Base-by-base conservation (phyloP, 169 alveolate genomes). In the Cryptosporidium ubiquitum region DNA sequence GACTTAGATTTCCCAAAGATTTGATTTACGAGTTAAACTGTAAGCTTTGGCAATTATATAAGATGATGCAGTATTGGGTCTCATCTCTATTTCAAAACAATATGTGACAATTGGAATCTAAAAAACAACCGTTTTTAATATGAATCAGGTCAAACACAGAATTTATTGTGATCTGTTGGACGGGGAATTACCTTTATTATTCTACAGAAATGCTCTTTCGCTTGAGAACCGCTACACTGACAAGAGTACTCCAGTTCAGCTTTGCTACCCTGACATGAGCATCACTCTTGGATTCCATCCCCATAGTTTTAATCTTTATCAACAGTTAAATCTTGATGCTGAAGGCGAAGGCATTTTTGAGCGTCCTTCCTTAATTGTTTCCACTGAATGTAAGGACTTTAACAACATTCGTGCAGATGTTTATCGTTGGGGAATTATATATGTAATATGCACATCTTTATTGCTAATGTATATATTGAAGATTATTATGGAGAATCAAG, bases 281-380 rank as follows among this genome's bases (percentile, higher is more conserved):
- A 57, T 49, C 7, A 52, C 89, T 26, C 40, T 79, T 18, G 89
- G 89, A 66, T 64, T 79, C 39, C 79, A 79, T 35, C 75, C 89
- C 20, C 23, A 23, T 20, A 64, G 44, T 20, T 79, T 42, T 23
- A 39, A 61, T 7, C 16, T 39, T 2, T 26, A 9, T 37, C 66
- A 33, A 4, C 35, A 33, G 40, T n/a, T 79, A 23, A 39, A 61
- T 29, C 49, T 20, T 5, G 86, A 79, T 16, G 26, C 20, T n/a
- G 79, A 79, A 42, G 18, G 12, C 9, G 58, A 40, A 26, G 74
- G 49, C 29, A 23, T 40, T 37, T 55, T 79, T 9, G 89, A 79
- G 14, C 51, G 35, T 20, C 89, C 89, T 29, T n/a, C 75, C 5
- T 18, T 79, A 6, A 79, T 79, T 39, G 6, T 79, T 31, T 64